A percentile compares a stretch with the other conserved stretches of the same genome.
Evolutionary conservation across 495 filamentous ascomycete genomes (phyloP).

Genomic region (Aspergillus affinis): DNA sequence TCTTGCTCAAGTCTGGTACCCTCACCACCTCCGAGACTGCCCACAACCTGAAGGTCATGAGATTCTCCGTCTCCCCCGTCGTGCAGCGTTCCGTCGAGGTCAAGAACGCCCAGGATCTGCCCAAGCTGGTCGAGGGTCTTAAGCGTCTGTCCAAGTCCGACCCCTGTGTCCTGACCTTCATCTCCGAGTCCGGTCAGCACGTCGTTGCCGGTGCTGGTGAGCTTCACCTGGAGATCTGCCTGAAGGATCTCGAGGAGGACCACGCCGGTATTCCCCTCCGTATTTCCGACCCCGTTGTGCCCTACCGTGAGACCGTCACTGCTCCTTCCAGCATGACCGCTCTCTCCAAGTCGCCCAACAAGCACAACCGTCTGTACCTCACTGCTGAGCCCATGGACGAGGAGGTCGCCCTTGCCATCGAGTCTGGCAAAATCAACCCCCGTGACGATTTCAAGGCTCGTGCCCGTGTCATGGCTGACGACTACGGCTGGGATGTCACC

Average conservation of each 20-base stretch:
- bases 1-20: conserved; percentile 99
- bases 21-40: conserved; percentile 95
- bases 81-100: conserved; percentile 98
- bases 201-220: conserved; percentile 99
- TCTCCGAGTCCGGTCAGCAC: conserved; percentile 93
- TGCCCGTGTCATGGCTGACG: conserved; percentile 94
- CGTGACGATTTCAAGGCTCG: conserved; percentile 99
- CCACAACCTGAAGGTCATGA: conserved; percentile 99
- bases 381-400: conserved; percentile 84
- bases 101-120: conserved; percentile 99
- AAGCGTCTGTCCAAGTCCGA: conserved; percentile 99
- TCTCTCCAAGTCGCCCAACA: conserved; percentile 99
- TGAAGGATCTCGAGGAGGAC: conserved; percentile 99
- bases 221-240: conserved; percentile 98
- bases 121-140: conserved; percentile 99
- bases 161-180: conserved; percentile 90
- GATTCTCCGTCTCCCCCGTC: conserved; percentile 99
- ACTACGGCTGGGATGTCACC: conserved; percentile 98
- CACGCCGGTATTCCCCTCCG: conserved; percentile 97
- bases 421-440: conserved; percentile 85
- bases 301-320: conserved; percentile 94
- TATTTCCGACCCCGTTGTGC: conserved; percentile 94
- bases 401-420: conserved; percentile 87
- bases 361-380: conserved; percentile 99
- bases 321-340: conserved; percentile 86